A percentile compares a stretch with the other conserved stretches of the same genome.
Evolutionary conservation across 768 basidiomycete species (phyloP).

Genomic region (Serpula lacrymans): DNA sequence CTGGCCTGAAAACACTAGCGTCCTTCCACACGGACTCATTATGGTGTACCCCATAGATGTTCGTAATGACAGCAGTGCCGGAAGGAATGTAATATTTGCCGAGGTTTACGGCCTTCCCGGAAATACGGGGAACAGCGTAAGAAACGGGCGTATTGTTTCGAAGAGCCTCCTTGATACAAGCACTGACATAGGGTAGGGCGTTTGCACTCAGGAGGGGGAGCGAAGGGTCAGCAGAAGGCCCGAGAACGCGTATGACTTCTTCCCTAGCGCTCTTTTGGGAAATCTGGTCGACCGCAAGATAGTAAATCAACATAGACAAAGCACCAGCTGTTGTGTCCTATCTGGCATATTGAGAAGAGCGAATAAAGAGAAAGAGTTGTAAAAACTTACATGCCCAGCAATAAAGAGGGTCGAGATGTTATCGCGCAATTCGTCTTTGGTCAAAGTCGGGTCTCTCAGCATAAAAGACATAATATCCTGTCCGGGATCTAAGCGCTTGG

Average conservation of each 20-base stretch:
- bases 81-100: constrained; percentile 28
- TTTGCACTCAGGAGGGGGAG: constrained; percentile 20
- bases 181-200: constrained; percentile 26
- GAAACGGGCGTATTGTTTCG: constrained; percentile 26
- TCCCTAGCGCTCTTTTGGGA: constrained; percentile 31
- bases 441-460: constrained; percentile 26
- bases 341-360: not conserved
- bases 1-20: constrained; percentile 25
- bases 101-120: constrained; percentile 9
- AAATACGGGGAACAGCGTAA: constrained; percentile 16
- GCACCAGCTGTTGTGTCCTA: constrained; percentile 38
- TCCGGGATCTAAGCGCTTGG: constrained; percentile 19
- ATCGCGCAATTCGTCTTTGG: constrained; percentile 29
- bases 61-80: constrained; percentile 24
- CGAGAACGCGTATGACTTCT: constrained; percentile 32
- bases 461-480: constrained; percentile 33
- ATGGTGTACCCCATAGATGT: constrained; percentile 30
- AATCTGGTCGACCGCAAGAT: constrained; percentile 34
- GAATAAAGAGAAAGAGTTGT: not conserved
- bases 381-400: constrained; percentile 34
- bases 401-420: constrained; percentile 36
- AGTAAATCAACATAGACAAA: constrained; percentile 31
- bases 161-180: constrained; percentile 37
- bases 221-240: constrained; percentile 24
- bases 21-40: constrained; percentile 23